Evolutionary conservation across 2,329 filamentous ascomycete genomes (phyloP), one percentile per base, ranked within the genome.

Genomic region (Colletotrichum brevisporum): DNA sequence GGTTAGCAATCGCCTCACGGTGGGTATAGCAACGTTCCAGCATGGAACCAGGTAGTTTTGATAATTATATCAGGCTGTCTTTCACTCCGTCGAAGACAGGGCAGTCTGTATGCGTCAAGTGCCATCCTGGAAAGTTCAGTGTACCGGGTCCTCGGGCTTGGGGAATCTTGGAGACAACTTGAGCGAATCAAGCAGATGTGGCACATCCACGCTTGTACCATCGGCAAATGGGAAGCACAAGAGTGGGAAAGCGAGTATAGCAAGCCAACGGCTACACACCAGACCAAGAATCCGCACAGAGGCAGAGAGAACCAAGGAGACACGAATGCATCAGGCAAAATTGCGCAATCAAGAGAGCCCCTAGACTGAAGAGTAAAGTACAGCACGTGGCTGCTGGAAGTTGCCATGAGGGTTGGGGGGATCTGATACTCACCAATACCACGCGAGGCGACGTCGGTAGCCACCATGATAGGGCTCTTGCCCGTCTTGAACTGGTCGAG

Each of bases 381-480:
- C 90, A 89, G 86, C 86, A 88, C 83, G 78, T 80, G 81, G 81
- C 83, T 86, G 85, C 88, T 87, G 86, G 85, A 86, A 84, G 83
- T 86, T 86, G 87, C 84, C 82, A 80, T 76, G 76, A 73, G 72
- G 74, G 78, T 77, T 78, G 76, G 78, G 78, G 83, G 82, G 69
- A 52, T 26, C 68, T 88, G 86, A 90, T 92, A 95, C 94, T 97
- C 97, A 98, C 96, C 96, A 86, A 99, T 98, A 94, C 96, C 96
- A 95, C 96, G 96, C 81, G 96, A 98, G 85, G 96, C 96, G 85
- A 99, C 96, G 80, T 98, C 96, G 75, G 96, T 99, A 85, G 96
- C 96, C 86, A 99, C 96, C 95, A 99, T 97, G 90, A 99, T 97
- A 81, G 96, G 96, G 86, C 94, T 97, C 89, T 98, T 98, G 85